Percentiles rank a stretch among this genome's conserved stretches.
Conservation (phyloP, 2,329 filamentous ascomycete genomes). For the Alternaria novae-zelandiae region DNA sequence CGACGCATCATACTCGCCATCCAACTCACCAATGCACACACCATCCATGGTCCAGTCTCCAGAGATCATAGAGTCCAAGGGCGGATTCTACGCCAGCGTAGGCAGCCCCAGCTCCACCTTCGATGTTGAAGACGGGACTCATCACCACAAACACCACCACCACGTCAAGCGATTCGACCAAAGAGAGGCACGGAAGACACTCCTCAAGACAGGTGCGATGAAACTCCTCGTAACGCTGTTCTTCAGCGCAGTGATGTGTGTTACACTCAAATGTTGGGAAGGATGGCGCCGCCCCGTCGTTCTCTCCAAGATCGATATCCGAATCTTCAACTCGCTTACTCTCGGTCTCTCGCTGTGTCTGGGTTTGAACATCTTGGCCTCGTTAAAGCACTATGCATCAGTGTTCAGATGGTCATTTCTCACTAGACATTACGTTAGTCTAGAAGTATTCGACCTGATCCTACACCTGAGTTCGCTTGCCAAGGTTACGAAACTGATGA, state of each 20-base stretch:
- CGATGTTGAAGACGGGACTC: constrained; percentile 27
- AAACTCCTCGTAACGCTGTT: constrained; percentile 38
- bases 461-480: constrained; percentile 39
- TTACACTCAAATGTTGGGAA: constrained; percentile 39
- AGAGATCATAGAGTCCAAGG: constrained; percentile 16
- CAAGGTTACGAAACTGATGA: constrained; percentile 43
- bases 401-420: constrained; percentile 44
- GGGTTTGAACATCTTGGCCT: constrained; percentile 43
- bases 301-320: constrained; percentile 34
- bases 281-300: constrained; percentile 31
- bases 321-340: constrained; percentile 44
- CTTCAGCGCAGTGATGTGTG: constrained; percentile 38
- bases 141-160: constrained; percentile 13
- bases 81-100: constrained; percentile 25
- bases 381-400: constrained; percentile 43
- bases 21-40: background rate
- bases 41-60: constrained; percentile 23
- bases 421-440: constrained; percentile 37
- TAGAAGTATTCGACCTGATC: constrained; percentile 46
- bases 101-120: constrained; percentile 19
- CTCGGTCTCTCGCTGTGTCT: constrained; percentile 43
- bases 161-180: constrained; percentile 41
- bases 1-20: constrained; percentile 17
- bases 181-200: constrained; percentile 35
- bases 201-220: constrained; percentile 34